A percentile compares a stretch with the other conserved stretches of the same genome.
These are phyloP conservation scores for Pyricularia grisea DNA, from an alignment of 2,329 filamentous ascomycete genomes.

Conservation along the genomic window DNA sequence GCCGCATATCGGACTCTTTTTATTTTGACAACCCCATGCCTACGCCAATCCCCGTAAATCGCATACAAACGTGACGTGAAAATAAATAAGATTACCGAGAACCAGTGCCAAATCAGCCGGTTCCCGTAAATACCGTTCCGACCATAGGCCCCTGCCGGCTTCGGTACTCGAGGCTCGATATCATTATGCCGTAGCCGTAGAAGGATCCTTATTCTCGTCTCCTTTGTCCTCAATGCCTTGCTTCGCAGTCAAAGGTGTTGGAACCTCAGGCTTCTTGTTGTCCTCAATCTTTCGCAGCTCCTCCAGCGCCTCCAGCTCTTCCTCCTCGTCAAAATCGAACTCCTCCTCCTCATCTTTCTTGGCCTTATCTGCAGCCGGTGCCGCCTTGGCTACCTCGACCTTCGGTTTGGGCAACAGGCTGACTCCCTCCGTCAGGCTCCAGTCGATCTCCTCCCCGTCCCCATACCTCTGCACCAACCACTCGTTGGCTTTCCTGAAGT, in stretches of 20 bases:
- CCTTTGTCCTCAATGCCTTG: not conserved
- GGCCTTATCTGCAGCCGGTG: constrained; percentile 15
- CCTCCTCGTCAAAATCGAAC: not conserved
- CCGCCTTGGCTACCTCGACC: constrained; percentile 3
- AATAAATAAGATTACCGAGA: not conserved
- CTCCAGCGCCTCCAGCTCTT: constrained; percentile 14
- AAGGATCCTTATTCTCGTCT: constrained; percentile 2
- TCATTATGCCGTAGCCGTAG: not conserved
- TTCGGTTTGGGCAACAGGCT: constrained; percentile 13
- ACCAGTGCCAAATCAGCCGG: not conserved
- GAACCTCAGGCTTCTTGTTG: constrained; percentile 6
- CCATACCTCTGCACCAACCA: constrained; percentile 80
- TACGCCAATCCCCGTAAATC: not conserved
- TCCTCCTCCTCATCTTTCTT: constrained; percentile 14
- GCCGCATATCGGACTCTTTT: not conserved
- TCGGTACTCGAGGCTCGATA: not conserved
- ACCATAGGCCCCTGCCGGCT: not conserved
- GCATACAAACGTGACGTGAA: not conserved
- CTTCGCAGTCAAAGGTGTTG: constrained; percentile 1
- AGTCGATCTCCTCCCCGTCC: constrained; percentile 71
- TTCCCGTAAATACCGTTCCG: not conserved
- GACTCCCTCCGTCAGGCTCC: constrained; percentile 44
- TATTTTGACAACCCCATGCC: not conserved
- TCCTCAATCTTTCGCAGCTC: constrained; percentile 14
- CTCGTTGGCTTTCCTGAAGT: constrained; percentile 74